Evolutionary conservation across 192 early-diverging fungal genomes (phyloP), one percentile per base, ranked within the genome.

Genomic region (Phycomyces blakesleeanus): DNA sequence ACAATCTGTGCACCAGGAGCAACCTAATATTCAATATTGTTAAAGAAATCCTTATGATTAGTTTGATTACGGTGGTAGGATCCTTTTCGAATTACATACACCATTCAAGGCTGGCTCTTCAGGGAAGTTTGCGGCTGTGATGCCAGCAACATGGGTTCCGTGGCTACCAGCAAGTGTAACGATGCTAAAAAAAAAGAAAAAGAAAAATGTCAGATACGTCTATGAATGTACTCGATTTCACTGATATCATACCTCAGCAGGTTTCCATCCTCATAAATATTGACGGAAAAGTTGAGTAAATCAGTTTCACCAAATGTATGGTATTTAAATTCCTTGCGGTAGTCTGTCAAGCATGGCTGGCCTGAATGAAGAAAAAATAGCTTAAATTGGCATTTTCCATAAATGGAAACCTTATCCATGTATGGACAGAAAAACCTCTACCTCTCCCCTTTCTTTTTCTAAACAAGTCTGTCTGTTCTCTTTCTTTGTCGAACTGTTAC

Each of bases 1-100:
- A 99, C 75, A 59, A 99, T 81, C 79, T 97, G 92, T 12, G 94
- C 93, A 55, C 95, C 97, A 0, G 97, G 97, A 6, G 97, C 97
- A 39, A 94, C 79, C 78, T 80, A 64, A 9, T 21, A 56, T n/a
- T n/a, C n/a, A 26, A 22, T 39, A 14, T 41, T 21, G 11, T 41
- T 25, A 27, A 26, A 59, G 15, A 7, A 41, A 34, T 21, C n/a
- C 14, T 38, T 11, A 57, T 57, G 37, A 57, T 29, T 41, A 14
- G 14, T 14, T 41, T 14, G 40, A 14, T 6, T 41, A 41, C 40
- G 8, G 40, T 41, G 40, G 14, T 41, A 42, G 42, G 40, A 14
- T 11, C 11, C 11, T 12, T 47, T 18, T 47, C 11, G 3, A 3
- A 6, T 14, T 8, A 66, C 57, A 61, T 76, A 90, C 89, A 67